phyloP scores from a whole-genome alignment of 116 monocot genomes.

The Dioscorea cayenensis region DNA sequence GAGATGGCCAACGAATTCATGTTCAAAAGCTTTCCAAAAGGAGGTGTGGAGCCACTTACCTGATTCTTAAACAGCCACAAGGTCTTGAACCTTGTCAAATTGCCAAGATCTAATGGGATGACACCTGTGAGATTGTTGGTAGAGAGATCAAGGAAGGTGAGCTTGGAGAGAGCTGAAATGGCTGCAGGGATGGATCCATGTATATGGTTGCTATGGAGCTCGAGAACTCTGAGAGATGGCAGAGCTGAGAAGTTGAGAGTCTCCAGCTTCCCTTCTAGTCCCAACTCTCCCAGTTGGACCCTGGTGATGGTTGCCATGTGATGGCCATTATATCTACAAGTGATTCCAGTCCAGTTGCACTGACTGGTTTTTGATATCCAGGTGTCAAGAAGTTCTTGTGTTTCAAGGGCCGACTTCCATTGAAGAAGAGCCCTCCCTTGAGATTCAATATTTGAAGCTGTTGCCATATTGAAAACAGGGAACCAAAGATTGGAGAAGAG shows the following conservation, averaged over 20 bases:
- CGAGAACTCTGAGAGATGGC: too few relatives aligned
- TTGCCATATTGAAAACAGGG: background rate
- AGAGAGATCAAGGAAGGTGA: constrained; percentile 5
- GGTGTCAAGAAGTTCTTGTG: background rate
- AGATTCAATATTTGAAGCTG: background rate
- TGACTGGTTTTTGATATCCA: background rate
- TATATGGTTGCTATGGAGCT: too few relatives aligned
- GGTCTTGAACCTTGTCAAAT: background rate
- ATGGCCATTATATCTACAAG: background rate
- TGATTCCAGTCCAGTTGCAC: constrained; percentile 1
- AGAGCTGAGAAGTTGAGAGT: too few relatives aligned
- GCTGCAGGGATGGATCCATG: too few relatives aligned
- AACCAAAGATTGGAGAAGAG: too few relatives aligned
- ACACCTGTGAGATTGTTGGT: background rate
- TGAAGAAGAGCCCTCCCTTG: background rate
- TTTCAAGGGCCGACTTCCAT: background rate
- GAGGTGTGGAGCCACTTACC: background rate
- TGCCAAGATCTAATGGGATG: background rate
- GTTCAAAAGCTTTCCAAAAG: too few relatives aligned
- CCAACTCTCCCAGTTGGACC: background rate
- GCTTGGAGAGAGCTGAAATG: too few relatives aligned
- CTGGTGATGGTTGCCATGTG: background rate
- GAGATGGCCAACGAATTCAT: too few relatives aligned
- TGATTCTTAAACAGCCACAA: background rate
- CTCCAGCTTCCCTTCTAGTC: too few relatives aligned